Evolutionary conservation across 345 rosid species (phyloP).

Genomic region (Moricandia arvensis): DNA sequence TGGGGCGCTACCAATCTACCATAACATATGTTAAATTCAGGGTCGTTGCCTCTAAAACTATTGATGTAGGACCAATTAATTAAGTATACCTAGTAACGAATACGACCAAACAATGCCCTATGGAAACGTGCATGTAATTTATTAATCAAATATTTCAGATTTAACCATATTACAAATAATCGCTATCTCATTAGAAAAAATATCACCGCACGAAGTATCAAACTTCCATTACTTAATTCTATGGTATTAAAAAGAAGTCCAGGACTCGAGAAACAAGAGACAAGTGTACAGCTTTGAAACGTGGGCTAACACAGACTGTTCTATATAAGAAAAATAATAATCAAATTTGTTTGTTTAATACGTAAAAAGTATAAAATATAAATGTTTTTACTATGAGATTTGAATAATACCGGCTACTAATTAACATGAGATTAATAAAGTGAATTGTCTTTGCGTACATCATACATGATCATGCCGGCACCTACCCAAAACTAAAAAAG

Average conservation of each 20-base stretch:
- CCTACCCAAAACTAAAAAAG: constrained; percentile 16
- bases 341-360: neutral
- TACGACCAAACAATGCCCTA: constrained; percentile 13
- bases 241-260: neutral
- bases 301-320: neutral
- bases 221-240: neutral
- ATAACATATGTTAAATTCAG: neutral
- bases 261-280: neutral
- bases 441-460: constrained; percentile 1
- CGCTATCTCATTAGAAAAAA: no score
- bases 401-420: neutral
- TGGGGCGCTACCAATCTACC: neutral
- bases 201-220: no score
- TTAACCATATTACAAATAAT: neutral
- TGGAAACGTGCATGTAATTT: constrained; percentile 15
- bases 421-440: constrained; percentile 1
- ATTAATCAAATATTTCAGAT: neutral
- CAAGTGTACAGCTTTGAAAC: neutral
- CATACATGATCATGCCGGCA: constrained; percentile 14
- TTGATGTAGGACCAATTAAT: neutral
- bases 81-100: constrained; percentile 1
- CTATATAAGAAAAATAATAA: neutral
- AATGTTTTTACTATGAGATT: neutral
- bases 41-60: constrained; percentile 13
- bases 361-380: neutral